Evolutionary conservation across 768 basidiomycete genomes (phyloP).

Genomic region (Termitomyces sp.): DNA sequence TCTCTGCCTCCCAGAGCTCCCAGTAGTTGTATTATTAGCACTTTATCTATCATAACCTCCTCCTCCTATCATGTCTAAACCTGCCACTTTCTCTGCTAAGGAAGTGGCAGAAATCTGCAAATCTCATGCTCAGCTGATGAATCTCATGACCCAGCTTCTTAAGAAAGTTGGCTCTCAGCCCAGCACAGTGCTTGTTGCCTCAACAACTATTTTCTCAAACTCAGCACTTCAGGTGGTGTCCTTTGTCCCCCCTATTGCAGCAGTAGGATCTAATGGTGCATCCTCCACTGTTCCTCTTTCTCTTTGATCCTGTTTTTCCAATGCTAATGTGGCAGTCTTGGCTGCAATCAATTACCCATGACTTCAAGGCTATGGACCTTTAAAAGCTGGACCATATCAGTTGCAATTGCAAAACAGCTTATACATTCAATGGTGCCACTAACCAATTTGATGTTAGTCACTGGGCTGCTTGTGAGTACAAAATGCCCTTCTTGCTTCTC

Average conservation of each 20-base stretch:
- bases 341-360: background rate
- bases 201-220: background rate
- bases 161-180: background rate
- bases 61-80: fast-evolving
- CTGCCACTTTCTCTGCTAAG: background rate
- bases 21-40: no score
- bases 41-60: no score
- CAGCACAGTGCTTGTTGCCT: background rate
- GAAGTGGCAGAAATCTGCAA: background rate
- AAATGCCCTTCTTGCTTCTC: no score
- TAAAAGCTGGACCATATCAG: background rate
- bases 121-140: background rate
- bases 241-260: background rate
- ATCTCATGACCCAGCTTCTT: background rate
- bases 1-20: no score
- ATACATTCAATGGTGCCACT: background rate
- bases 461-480: background rate
- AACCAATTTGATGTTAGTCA: background rate
- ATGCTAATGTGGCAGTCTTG: background rate
- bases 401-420: background rate
- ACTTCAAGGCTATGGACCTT: background rate
- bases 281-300: background rate
- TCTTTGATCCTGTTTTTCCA: background rate
- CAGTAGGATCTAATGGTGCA: background rate
- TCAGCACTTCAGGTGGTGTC: no score